Percentiles rank a stretch among this genome's conserved stretches.
Conservation (phyloP, 371 early-diverging fungal species). For the Basidiobolus meristosporus region DNA sequence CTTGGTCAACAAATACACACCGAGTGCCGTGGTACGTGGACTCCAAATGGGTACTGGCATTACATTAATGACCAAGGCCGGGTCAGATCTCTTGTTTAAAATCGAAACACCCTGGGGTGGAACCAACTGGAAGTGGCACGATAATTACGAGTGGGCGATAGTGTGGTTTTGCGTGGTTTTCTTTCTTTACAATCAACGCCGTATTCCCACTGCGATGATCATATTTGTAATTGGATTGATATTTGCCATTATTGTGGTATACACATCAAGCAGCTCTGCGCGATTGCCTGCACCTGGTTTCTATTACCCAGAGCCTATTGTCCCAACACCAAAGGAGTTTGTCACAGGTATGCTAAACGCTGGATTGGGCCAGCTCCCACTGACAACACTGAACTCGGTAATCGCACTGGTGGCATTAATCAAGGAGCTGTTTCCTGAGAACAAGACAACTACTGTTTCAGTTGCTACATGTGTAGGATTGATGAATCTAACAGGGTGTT, state of each 20-base stretch:
- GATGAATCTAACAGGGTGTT: conserved; percentile 70
- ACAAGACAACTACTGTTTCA: conserved; percentile 19
- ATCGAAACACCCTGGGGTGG: too few relatives aligned
- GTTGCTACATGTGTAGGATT: too few relatives aligned
- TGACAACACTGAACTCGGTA: conserved; percentile 72
- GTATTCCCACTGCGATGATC: conserved; percentile 50
- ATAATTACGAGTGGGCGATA: conserved; percentile 43
- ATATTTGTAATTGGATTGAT: conserved; percentile 52
- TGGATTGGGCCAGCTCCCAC: conserved; percentile 73
- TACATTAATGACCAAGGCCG: conserved; percentile 50
- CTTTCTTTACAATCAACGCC: conserved; percentile 34
- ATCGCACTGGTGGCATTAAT: conserved; percentile 60
- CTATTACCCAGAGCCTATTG: conserved; percentile 30
- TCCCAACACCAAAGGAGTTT: conserved; percentile 45
- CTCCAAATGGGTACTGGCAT: conserved; percentile 78
- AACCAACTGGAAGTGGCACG: too few relatives aligned
- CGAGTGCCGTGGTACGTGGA: conserved; percentile 62
- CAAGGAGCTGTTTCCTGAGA: conserved; percentile 62
- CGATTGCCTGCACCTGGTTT: conserved; percentile 25
- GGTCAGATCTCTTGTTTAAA: conserved; percentile 25
- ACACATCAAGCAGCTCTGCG: conserved; percentile 8
- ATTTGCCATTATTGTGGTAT: conserved; percentile 30
- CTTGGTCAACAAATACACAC: conserved; percentile 47
- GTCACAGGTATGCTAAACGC: conserved; percentile 51
- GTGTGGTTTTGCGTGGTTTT: conserved; percentile 45